A percentile compares a stretch with the other conserved stretches of the same genome.
Conservation (phyloP, 306 rosid genomes). For the Mucuna pruriens region DNA sequence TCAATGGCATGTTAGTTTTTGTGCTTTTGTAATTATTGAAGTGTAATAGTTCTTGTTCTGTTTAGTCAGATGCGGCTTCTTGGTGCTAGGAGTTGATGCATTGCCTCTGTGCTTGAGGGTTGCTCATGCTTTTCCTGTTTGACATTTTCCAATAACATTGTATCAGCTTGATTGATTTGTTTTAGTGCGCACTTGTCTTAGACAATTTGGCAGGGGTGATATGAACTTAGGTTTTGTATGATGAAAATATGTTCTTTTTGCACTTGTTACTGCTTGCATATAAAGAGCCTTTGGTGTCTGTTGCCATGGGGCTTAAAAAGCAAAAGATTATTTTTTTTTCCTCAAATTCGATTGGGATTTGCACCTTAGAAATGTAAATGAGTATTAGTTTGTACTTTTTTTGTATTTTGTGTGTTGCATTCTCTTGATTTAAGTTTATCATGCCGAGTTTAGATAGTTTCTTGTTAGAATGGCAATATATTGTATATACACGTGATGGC, state of each 20-base stretch:
- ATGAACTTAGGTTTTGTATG: constrained; percentile 25
- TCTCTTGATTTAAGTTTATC: constrained; percentile 28
- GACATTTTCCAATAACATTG: constrained; percentile 19
- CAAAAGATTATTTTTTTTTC: background rate
- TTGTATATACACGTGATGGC: background rate
- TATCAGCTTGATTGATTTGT: background rate
- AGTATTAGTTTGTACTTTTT: background rate
- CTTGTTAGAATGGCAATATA: constrained; percentile 15
- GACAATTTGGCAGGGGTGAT: constrained; percentile 1
- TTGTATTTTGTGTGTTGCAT: background rate
- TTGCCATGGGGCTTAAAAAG: background rate
- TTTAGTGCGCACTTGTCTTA: background rate
- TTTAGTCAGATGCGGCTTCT: constrained; percentile 25
- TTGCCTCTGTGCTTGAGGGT: constrained; percentile 12
- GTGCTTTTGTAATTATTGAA: constrained; percentile 13
- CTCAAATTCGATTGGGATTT: constrained; percentile 3
- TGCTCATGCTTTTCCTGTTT: constrained; percentile 16
- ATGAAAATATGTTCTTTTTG: constrained; percentile 8
- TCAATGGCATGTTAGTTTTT: background rate
- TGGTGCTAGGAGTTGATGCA: constrained; percentile 31
- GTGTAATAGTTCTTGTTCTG: constrained; percentile 29
- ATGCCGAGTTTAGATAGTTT: constrained; percentile 25
- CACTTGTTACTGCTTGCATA: background rate
- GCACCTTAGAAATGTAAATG: constrained; percentile 9
- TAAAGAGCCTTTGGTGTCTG: constrained; percentile 19